Evolutionary conservation across 352 stramenopile genomes (phyloP).

Genomic region (Pythium myriotylum): DNA sequence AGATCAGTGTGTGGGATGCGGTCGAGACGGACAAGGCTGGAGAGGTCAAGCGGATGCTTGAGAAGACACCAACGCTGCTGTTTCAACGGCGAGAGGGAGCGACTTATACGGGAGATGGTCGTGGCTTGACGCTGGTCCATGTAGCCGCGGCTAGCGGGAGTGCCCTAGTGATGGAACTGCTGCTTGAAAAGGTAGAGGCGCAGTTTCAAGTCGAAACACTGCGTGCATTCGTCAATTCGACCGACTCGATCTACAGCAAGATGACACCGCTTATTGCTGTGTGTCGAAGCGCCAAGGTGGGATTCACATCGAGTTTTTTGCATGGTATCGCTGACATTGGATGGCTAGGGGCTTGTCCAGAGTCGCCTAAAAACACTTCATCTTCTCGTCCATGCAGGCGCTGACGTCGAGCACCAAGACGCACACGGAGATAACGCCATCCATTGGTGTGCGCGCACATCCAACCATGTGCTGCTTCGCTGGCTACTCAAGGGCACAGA

Average conservation of each 20-base stretch:
- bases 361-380: constrained; percentile 52
- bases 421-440: constrained; percentile 65
- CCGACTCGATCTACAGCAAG: constrained; percentile 54
- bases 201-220: constrained; percentile 36
- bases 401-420: constrained; percentile 47
- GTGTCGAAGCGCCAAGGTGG: constrained; percentile 47
- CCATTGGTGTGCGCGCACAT: constrained; percentile 69
- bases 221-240: constrained; percentile 36
- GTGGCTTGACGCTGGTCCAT: constrained; percentile 52
- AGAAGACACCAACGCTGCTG: constrained; percentile 33
- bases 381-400: constrained; percentile 49
- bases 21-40: constrained; percentile 36
- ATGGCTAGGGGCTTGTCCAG: constrained; percentile 34
- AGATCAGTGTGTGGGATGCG: constrained; percentile 36
- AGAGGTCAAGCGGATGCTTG: constrained; percentile 29
- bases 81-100: constrained; percentile 37
- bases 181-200: constrained; percentile 42
- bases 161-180: constrained; percentile 32
- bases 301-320: constrained; percentile 1
- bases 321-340: not conserved
- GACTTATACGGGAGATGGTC: constrained; percentile 11
- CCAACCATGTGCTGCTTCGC: constrained; percentile 49
- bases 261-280: constrained; percentile 63
- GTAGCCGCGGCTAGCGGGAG: constrained; percentile 49
- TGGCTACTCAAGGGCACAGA: constrained; percentile 65